Evolutionary conservation across 805 yeast genomes (phyloP), one percentile per base, ranked within the genome.

Genomic region (Metschnikowia shivogae): DNA sequence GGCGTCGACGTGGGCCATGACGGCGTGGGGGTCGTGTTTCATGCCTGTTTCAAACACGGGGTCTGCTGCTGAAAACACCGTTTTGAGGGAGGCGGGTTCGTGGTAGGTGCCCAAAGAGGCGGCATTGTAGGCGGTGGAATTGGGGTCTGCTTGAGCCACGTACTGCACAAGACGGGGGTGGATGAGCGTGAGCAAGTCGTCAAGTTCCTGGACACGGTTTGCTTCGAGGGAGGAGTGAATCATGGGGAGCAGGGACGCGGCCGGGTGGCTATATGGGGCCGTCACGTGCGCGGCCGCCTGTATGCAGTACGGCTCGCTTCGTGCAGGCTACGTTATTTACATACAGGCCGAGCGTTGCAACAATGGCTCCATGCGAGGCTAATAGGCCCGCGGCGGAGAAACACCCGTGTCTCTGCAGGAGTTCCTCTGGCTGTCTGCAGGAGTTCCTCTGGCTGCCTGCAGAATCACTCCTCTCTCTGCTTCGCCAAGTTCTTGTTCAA

Each of bases 151-250:
- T 10, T 63, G 61, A 28, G 63, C 64, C 32, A 83, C 78, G 59
- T 81, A 83, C 14, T 66, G 65, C 7, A 84, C 57, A 24, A 85
- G 70, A 42, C 74, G 59, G 3, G 79, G 78, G 36, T 76, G 66
- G 27, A 84, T 63, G n/a, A 72, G 68, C 8, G 70, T 61, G 34
- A 85, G 67, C 4, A 84, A 69, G 11, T 60, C 47, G 47, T 81
- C 85, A 13, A 85, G 67, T 55, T 85, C 90, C 27, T 65, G 52
- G 2, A 72, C 81, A 46, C 88, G 64, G 54, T 77, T 61, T 3
- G 57, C 42, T 56, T 83, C 88, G 26, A 82, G 54, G 35, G 31
- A 29, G 5, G 56, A 47, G 9, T 44, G 11, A 12, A 54, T 48
- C 51, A 49, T 47, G 41, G 14, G 24, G 34, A 5, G n/a, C 19